phyloP scores from a whole-genome alignment of 2,329 filamentous ascomycete species.

The Ramichloridium luteum region DNA sequence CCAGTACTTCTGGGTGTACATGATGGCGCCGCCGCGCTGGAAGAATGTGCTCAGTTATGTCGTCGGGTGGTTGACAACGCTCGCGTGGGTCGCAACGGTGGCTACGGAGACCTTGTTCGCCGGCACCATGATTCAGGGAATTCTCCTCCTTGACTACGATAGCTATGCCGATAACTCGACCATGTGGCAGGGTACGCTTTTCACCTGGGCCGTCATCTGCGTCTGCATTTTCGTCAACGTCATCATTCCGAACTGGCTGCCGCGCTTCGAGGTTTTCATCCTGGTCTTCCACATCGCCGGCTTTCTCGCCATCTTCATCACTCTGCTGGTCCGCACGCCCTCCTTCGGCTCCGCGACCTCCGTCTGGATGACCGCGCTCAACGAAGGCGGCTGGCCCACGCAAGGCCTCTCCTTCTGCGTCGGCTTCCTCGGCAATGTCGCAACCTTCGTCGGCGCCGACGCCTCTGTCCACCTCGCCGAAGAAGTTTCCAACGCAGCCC shows the following conservation, averaged over 20 bases:
- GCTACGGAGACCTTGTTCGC: conserved; percentile 32
- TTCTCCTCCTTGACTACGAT: conserved; percentile 28
- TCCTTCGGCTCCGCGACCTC: conserved; percentile 13
- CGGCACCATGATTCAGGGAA: conserved; percentile 31
- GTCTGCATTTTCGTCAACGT: conserved; percentile 35
- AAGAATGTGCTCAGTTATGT: conserved; percentile 33
- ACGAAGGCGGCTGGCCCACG: conserved; percentile 24
- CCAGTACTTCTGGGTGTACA: conserved; percentile 37
- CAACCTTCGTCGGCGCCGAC: conserved; percentile 29
- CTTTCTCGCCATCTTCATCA: conserved; percentile 42
- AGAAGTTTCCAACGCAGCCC: conserved; percentile 37
- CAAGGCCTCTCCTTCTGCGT: conserved; percentile 25
- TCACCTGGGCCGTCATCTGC: conserved; percentile 29
- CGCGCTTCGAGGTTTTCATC: conserved; percentile 32
- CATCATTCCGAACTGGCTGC: conserved; percentile 33
- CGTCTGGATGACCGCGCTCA: conserved; percentile 22
- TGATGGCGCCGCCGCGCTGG: conserved; percentile 31
- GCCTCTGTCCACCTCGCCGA: conserved; percentile 38
- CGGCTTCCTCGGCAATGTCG: conserved; percentile 25
- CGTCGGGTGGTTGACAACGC: conserved; percentile 31
- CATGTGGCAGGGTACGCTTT: conserved; percentile 30
- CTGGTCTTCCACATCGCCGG: conserved; percentile 39
- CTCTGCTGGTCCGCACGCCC: conserved; percentile 26
- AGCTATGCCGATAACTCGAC: conserved; percentile 19
- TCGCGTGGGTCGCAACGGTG: conserved; percentile 34